Evolutionary conservation across 768 basidiomycete species (phyloP).

Genomic region (Phylloporus scabripes): DNA sequence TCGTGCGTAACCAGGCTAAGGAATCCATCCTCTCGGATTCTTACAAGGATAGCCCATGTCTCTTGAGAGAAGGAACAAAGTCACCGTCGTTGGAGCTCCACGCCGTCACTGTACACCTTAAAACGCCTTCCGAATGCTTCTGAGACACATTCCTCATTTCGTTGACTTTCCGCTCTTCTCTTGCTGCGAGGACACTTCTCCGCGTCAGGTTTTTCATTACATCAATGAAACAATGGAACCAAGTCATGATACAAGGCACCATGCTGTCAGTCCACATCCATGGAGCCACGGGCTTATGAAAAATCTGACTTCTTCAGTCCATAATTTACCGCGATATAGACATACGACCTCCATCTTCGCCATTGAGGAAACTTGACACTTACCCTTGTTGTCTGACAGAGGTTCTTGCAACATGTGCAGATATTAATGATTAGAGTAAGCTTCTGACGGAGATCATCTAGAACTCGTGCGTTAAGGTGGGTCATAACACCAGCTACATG

Average conservation of each 20-base stretch:
- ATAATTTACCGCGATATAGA: slow-evolving; percentile 18
- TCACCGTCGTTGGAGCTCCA: slow-evolving; percentile 14
- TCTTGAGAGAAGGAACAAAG: slow-evolving; percentile 8
- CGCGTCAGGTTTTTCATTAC: slow-evolving; percentile 24
- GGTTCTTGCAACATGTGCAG: slow-evolving; percentile 2
- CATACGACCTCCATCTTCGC: slow-evolving; percentile 6
- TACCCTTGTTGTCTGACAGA: slow-evolving; percentile 7
- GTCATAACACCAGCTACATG: slow-evolving; percentile 11
- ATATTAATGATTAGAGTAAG: slow-evolving; percentile 12
- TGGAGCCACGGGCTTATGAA: slow-evolving; percentile 4
- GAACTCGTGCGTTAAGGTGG: slow-evolving; percentile 29
- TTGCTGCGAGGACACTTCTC: slow-evolving; percentile 10
- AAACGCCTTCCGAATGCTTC: slow-evolving; percentile 1
- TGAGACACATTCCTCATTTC: slow-evolving; percentile 12
- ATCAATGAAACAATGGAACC: slow-evolving; percentile 25
- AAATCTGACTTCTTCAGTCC: slow-evolving; percentile 1
- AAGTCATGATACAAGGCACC: slow-evolving; percentile 11
- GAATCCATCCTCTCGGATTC: slow-evolving; percentile 11
- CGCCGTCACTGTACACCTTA: slow-evolving; percentile 1
- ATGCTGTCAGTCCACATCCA: slow-evolving; percentile 6
- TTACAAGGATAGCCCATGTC: slow-evolving; percentile 5
- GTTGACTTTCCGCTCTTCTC: slow-evolving; percentile 1
- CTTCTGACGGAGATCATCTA: slow-evolving; percentile 23
- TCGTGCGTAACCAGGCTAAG: too few relatives aligned
- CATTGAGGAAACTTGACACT: slow-evolving; percentile 5